phyloP scores from a whole-genome alignment of 2,329 filamentous ascomycete genomes.

The Fusarium acutatum region DNA sequence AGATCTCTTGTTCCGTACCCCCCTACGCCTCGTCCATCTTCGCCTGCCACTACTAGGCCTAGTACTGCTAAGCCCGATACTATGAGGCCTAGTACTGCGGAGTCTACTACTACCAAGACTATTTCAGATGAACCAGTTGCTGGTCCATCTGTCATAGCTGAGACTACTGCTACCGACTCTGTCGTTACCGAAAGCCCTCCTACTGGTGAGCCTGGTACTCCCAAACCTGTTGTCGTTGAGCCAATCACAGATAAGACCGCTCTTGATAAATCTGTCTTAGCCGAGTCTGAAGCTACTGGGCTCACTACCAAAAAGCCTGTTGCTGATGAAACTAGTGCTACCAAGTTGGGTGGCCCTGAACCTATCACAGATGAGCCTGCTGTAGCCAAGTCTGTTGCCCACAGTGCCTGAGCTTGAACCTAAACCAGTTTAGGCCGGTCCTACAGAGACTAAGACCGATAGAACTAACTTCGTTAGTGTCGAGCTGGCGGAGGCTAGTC shows the following conservation, averaged over 20 bases:
- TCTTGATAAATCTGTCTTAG: too few relatives aligned
- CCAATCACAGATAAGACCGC: neutral
- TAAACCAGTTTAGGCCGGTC: neutral
- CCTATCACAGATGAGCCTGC: neutral
- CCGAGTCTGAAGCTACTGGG: neutral
- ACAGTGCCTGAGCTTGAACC: neutral
- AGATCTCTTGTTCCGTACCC: neutral
- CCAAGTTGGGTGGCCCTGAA: too few relatives aligned
- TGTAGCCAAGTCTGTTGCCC: neutral
- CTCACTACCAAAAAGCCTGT: neutral
- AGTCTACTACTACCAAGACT: neutral
- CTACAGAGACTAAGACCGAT: neutral
- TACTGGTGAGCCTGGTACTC: neutral
- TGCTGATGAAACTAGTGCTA: rapidly evolving
- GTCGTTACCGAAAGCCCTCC: too few relatives aligned
- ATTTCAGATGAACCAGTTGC: too few relatives aligned
- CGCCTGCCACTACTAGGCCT: neutral
- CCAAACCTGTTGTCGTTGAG: neutral
- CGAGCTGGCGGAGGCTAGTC: neutral
- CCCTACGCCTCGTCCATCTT: neutral
- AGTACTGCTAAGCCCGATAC: neutral
- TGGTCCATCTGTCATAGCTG: neutral
- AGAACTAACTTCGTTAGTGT: neutral
- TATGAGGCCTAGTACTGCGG: too few relatives aligned
- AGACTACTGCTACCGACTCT: neutral